Conservation (phyloP, 2,329 filamentous ascomycete genomes). For the Aspergillus sp. region DNA sequence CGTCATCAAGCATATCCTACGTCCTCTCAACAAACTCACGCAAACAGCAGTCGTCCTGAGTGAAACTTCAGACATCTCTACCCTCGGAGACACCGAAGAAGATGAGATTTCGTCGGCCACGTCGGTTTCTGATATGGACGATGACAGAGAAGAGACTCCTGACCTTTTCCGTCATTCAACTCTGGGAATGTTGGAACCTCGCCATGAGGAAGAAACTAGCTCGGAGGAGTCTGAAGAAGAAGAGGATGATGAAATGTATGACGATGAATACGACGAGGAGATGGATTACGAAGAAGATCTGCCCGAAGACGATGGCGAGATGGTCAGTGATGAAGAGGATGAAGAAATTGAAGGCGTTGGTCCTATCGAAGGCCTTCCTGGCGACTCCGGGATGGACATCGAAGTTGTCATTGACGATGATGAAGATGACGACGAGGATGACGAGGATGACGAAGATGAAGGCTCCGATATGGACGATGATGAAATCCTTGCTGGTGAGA, state of each 20-base stretch:
- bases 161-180: slow-evolving; percentile 97
- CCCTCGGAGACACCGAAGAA: slow-evolving; percentile 69
- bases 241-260: slow-evolving; percentile 90
- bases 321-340: slow-evolving; percentile 78
- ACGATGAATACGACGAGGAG: slow-evolving; percentile 82
- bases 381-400: slow-evolving; percentile 66
- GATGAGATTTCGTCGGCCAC: slow-evolving; percentile 86
- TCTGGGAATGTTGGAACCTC: slow-evolving; percentile 87
- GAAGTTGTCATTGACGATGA: slow-evolving; percentile 86
- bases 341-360: slow-evolving; percentile 82
- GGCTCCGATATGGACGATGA: slow-evolving; percentile 61
- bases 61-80: slow-evolving; percentile 71
- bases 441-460: slow-evolving; percentile 58
- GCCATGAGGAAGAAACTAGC: slow-evolving; percentile 76
- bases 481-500: slow-evolving; percentile 53
- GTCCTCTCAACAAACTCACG: slow-evolving; percentile 82
- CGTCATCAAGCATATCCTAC: slow-evolving; percentile 93
- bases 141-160: slow-evolving; percentile 88
- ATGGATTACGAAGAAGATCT: slow-evolving; percentile 91
- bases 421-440: slow-evolving; percentile 63
- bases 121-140: slow-evolving; percentile 83
- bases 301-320: slow-evolving; percentile 75
- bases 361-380: slow-evolving; percentile 62
- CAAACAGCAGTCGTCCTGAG: slow-evolving; percentile 84
- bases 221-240: slow-evolving; percentile 68